These are phyloP conservation scores for Penicillium sp. DNA, from an alignment of 2,329 filamentous ascomycete species.

Conservation along the genomic window DNA sequence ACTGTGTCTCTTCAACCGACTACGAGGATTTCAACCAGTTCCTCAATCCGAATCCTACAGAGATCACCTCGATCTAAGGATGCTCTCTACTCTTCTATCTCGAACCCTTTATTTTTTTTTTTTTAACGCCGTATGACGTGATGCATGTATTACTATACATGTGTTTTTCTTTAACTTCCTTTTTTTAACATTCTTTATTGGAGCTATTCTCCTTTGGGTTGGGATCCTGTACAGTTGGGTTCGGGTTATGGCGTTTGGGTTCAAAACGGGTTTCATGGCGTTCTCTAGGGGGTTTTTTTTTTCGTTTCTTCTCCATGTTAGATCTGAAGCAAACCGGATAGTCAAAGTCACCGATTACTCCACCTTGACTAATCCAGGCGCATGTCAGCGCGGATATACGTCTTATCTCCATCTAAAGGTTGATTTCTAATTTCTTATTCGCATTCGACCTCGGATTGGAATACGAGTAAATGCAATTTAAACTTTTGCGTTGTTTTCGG, in stretches of 20 bases:
- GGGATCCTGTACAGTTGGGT: conserved; percentile 25
- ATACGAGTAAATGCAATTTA: background rate
- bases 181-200: conserved; percentile 8
- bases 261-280: conserved; percentile 18
- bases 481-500: background rate
- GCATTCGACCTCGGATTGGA: too few relatives aligned
- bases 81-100: background rate
- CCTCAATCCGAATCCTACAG: conserved; percentile 39
- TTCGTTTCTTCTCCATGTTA: conserved; percentile 1
- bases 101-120: conserved; percentile 6
- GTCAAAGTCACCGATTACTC: background rate
- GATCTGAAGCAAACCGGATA: background rate
- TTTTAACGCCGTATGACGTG: conserved; percentile 32
- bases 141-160: conserved; percentile 36
- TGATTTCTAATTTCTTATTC: background rate
- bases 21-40: conserved; percentile 45
- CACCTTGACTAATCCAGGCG: conserved; percentile 11
- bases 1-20: conserved; percentile 35
- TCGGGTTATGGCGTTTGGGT: conserved; percentile 17
- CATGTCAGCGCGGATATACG: conserved; percentile 10
- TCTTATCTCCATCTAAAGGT: background rate
- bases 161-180: conserved; percentile 14
- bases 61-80: conserved; percentile 38
- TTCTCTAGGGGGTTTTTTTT: conserved; percentile 6
- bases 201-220: conserved; percentile 18